These are phyloP conservation scores for Bipolaris zeicola DNA, from an alignment of 2,329 filamentous ascomycete genomes.

Conservation along the genomic window DNA sequence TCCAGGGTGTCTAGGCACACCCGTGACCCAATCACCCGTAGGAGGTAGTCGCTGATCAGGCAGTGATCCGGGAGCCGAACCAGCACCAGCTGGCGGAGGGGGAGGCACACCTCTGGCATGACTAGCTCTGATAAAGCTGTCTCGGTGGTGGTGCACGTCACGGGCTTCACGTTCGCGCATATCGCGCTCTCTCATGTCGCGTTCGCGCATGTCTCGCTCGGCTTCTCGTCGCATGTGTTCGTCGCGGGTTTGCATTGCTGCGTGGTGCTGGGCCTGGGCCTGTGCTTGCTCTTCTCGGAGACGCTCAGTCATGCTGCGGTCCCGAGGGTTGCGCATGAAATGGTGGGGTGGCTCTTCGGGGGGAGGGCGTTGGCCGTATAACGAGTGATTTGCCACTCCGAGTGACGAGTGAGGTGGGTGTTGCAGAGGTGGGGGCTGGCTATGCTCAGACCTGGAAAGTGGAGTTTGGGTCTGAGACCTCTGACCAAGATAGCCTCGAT, in stretches of 20 bases:
- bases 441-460: slow-evolving; percentile 35
- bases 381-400: slow-evolving; percentile 31
- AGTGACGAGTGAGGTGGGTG: slow-evolving; percentile 42
- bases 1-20: slow-evolving; percentile 22
- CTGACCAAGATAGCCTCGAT: slow-evolving; percentile 35
- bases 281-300: slow-evolving; percentile 37
- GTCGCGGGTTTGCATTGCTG: slow-evolving; percentile 27
- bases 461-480: slow-evolving; percentile 47
- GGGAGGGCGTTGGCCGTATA: slow-evolving; percentile 34
- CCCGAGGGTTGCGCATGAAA: slow-evolving; percentile 27
- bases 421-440: slow-evolving; percentile 37
- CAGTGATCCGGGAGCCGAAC: slow-evolving; percentile 20
- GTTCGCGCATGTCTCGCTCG: slow-evolving; percentile 31
- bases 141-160: slow-evolving; percentile 28
- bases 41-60: slow-evolving; percentile 22
- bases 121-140: slow-evolving; percentile 26
- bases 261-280: slow-evolving; percentile 22
- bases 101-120: slow-evolving; percentile 26
- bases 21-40: slow-evolving; percentile 28
- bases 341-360: slow-evolving; percentile 36
- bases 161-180: slow-evolving; percentile 24
- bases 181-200: slow-evolving; percentile 23
- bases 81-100: slow-evolving; percentile 7
- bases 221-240: slow-evolving; percentile 31
- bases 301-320: slow-evolving; percentile 34